Conservation (phyloP, 306 rosid genomes). For the Crataegus laevigata region DNA sequence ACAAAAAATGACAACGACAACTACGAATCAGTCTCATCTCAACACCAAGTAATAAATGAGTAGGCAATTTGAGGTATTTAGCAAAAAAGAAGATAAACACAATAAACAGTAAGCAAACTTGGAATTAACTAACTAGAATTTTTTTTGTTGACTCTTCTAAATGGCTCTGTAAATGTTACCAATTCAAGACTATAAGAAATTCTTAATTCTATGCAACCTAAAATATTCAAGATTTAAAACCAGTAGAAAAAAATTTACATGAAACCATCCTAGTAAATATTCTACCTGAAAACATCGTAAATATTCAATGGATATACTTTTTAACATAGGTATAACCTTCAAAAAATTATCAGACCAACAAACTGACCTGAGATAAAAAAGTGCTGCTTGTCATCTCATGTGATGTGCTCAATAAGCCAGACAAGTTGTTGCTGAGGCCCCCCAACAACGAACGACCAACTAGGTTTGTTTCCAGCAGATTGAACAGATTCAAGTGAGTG, state of each 20-base stretch:
- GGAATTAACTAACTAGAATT: background rate
- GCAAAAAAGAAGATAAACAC: background rate
- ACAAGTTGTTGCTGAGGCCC: conserved; percentile 38
- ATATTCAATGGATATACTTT: background rate
- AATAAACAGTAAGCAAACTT: background rate
- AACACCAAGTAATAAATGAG: background rate
- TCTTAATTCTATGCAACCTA: background rate
- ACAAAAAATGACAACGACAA: background rate
- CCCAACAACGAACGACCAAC: conserved; percentile 65
- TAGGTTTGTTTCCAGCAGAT: conserved; percentile 12
- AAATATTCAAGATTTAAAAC: no score
- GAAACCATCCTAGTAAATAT: background rate
- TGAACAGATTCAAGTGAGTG: background rate
- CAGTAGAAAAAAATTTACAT: background rate
- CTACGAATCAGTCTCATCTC: background rate
- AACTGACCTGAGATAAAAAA: conserved; percentile 61
- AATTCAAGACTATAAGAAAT: background rate
- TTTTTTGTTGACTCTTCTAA: background rate
- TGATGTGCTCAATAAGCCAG: conserved; percentile 36
- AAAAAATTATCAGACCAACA: background rate
- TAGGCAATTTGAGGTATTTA: background rate
- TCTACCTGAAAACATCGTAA: background rate
- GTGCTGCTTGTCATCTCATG: conserved; percentile 34
- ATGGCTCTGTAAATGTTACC: background rate
- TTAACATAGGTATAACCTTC: background rate